Base-by-base conservation (phyloP, 129 eudicot species). In the Solidago caesia region DNA sequence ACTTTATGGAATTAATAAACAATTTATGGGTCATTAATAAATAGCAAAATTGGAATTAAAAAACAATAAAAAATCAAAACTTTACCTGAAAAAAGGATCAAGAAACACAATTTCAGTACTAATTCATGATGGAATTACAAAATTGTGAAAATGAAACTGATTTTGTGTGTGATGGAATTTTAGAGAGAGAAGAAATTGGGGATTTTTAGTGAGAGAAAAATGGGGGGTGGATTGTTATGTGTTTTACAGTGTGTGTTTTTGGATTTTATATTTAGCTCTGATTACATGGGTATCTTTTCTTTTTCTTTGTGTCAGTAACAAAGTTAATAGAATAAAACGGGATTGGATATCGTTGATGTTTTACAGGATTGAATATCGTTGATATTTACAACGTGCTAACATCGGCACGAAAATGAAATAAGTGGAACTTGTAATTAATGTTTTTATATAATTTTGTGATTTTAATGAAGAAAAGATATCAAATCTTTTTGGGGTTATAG, bases 141-240 rank as follows among this genome's bases (percentile, higher is more conserved):
- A 47, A 39, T 49, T 77, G 39, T 64, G 27, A 67, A 53, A 15
- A 16, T 29, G 71, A 26, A 52, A 51, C 43, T 64, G 52, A 56
- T 56, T 77, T 41, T 74, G 70, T 70, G 75, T 65, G 73, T 71
- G 71, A 21, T 15, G 5, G 60, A 46, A 59, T 55, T 68, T 16
- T 68, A 76, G 44, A 60, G 82, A 79, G 60, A 55, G 60, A 71
- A 26, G 16, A 21, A 72, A 64, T 55, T 45, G 11, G 65, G 73
- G 82, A 68, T 41, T 77, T 65, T 79, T 79, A 57, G 79, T 56
- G 83, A 67, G 83, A 79, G 79, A 79, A 66, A 78, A 66, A 56
- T 16, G 48, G 64, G 16, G 27, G 57, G 60, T 55, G 65, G 78
- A 78, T 71, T 51, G 71, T 66, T 70, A 63, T 78, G 13, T 71